Conservation (phyloP, 176 grass and related monocot genomes). For the Microstegium vimineum region DNA sequence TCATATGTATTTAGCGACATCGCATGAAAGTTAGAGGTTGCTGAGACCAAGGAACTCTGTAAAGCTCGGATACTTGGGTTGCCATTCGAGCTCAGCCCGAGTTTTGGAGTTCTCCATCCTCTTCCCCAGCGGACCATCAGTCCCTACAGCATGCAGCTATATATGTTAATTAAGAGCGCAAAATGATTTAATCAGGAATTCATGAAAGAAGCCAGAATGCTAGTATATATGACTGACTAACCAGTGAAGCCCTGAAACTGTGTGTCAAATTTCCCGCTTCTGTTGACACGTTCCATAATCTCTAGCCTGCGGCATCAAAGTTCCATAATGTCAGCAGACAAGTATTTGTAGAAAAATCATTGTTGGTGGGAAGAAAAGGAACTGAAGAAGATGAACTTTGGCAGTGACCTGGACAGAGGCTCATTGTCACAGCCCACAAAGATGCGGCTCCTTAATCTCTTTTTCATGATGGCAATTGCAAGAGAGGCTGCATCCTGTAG, state of each 20-base stretch:
- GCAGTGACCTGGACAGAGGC: slow-evolving; percentile 45
- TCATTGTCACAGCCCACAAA: slow-evolving; percentile 62
- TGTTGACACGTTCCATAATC: slow-evolving; percentile 76
- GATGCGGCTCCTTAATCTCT: slow-evolving; percentile 12
- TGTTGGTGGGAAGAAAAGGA: neutral
- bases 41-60: slow-evolving; percentile 58
- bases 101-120: slow-evolving; percentile 84
- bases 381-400: slow-evolving; percentile 6
- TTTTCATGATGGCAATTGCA: slow-evolving; percentile 58
- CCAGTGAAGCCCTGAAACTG: slow-evolving; percentile 78
- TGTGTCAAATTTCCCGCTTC: slow-evolving; percentile 57
- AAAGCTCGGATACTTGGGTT: slow-evolving; percentile 67
- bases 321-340: neutral
- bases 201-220: slow-evolving; percentile 2
- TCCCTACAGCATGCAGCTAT: slow-evolving; percentile 24
- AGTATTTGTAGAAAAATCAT: neutral
- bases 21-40: slow-evolving; percentile 16
- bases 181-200: neutral
- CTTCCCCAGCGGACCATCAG: slow-evolving; percentile 73
- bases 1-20: neutral
- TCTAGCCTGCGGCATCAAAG: slow-evolving; percentile 56
- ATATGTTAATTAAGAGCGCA: neutral
- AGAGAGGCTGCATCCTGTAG: slow-evolving; percentile 62
- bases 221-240: neutral
- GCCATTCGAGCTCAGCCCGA: slow-evolving; percentile 66